These are phyloP conservation scores for Ceraceosorus guamensis DNA, from an alignment of 1,284 basidiomycete species.

Conservation along the genomic window DNA sequence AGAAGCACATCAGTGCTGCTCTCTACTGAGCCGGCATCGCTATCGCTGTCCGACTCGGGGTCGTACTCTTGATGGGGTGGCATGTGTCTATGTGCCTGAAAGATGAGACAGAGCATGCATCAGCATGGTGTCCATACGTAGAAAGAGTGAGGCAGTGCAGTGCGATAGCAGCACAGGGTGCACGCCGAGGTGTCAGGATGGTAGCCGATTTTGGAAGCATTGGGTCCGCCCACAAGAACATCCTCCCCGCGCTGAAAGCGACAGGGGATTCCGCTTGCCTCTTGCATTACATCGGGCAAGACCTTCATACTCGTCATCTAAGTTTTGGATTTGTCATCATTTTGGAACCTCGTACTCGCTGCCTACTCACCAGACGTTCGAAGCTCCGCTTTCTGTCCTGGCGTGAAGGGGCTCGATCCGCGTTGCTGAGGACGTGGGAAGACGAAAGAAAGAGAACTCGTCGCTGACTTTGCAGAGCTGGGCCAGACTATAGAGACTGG, in stretches of 20 bases:
- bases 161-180: too few species aligned
- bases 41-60: slow-evolving; percentile 9
- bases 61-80: neutral
- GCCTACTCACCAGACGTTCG: too few species aligned
- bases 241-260: neutral
- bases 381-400: too few species aligned
- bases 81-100: slow-evolving; percentile 1
- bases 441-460: too few species aligned
- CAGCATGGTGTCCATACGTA: neutral
- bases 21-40: slow-evolving; percentile 30
- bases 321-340: neutral
- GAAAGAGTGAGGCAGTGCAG: neutral
- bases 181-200: slow-evolving; percentile 4
- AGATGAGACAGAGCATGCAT: neutral
- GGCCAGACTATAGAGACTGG: too few species aligned
- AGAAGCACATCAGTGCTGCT: slow-evolving; percentile 35
- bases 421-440: too few species aligned
- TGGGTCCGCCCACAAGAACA: slow-evolving; percentile 1
- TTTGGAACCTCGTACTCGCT: too few species aligned
- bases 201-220: slow-evolving; percentile 7
- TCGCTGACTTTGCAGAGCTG: too few species aligned
- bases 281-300: slow-evolving; percentile 1
- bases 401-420: too few species aligned
- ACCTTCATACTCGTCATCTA: slow-evolving; percentile 11
- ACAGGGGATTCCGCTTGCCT: slow-evolving; percentile 1